Percentiles rank a stretch among this genome's conserved stretches.
phyloP scores from a whole-genome alignment of 2,329 filamentous ascomycete species.

The Talaromyces sp. region DNA sequence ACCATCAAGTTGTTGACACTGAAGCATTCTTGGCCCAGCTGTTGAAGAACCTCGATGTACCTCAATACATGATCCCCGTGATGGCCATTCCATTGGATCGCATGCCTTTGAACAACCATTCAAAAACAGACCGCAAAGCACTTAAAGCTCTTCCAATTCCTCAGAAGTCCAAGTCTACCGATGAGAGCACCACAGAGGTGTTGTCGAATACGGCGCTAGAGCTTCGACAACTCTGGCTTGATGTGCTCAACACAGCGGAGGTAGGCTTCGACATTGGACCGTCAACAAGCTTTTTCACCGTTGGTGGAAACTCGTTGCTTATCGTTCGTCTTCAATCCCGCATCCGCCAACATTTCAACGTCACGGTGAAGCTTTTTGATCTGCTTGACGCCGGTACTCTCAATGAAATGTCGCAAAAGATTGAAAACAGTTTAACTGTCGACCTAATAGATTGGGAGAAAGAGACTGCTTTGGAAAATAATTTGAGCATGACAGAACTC shows the following conservation, averaged over 20 bases:
- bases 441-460: not conserved
- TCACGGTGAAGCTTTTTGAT: conserved; percentile 21
- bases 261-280: not conserved
- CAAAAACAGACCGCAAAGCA: conserved; percentile 29
- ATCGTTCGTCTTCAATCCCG: conserved; percentile 31
- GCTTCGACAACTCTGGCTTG: conserved; percentile 25
- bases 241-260: conserved; percentile 8
- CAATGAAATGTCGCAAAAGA: not conserved
- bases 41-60: conserved; percentile 23
- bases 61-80: conserved; percentile 40
- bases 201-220: conserved; percentile 17
- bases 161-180: not conserved
- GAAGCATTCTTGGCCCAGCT: conserved; percentile 18
- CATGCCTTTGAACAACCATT: conserved; percentile 29
- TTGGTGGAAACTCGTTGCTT: conserved; percentile 42
- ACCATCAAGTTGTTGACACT: not conserved
- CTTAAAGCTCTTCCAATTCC: conserved; percentile 29
- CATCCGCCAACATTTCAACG: conserved; percentile 26
- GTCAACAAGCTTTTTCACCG: conserved; percentile 34
- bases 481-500: too few species aligned
- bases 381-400: conserved; percentile 29
- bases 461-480: not conserved
- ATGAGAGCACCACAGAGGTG: not conserved
- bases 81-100: conserved; percentile 21
- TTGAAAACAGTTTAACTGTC: not conserved